Conservation (phyloP, 2,329 filamentous ascomycete genomes). For the Davidsoniella virescens region DNA sequence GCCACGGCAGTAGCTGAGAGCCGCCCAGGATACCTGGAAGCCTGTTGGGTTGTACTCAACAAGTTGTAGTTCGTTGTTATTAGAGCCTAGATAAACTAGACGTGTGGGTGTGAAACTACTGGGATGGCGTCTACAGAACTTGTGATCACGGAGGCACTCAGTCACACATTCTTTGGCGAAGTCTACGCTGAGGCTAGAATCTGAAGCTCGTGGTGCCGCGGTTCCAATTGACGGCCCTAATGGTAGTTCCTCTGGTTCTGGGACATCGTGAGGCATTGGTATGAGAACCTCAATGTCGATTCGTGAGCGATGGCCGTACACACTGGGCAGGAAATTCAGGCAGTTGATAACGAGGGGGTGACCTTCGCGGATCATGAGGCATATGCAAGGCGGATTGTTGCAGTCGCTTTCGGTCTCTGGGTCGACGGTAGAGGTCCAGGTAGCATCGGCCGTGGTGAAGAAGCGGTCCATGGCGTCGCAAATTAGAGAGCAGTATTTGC, state of each 20-base stretch:
- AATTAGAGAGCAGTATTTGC: slow-evolving; percentile 9
- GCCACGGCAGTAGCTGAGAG: slow-evolving; percentile 14
- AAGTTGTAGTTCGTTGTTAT: slow-evolving; percentile 5
- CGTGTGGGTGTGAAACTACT: slow-evolving; percentile 8
- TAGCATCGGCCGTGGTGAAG: neutral
- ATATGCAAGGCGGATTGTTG: slow-evolving; percentile 9
- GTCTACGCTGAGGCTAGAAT: slow-evolving; percentile 4
- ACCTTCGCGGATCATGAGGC: slow-evolving; percentile 11
- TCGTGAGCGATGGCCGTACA: slow-evolving; percentile 9
- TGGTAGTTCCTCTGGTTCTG: slow-evolving; percentile 6
- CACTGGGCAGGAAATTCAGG: slow-evolving; percentile 8
- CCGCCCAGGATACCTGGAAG: slow-evolving; percentile 11
- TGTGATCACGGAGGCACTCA: slow-evolving; percentile 9
- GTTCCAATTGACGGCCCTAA: slow-evolving; percentile 11
- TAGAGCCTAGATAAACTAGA: slow-evolving; percentile 8
- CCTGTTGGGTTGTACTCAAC: slow-evolving; percentile 8
- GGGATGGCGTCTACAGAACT: slow-evolving; percentile 8
- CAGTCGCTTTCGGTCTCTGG: slow-evolving; percentile 7
- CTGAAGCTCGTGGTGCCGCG: slow-evolving; percentile 10
- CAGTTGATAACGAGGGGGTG: slow-evolving; percentile 11
- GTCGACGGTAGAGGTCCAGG: slow-evolving; percentile 2
- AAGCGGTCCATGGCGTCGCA: slow-evolving; percentile 8
- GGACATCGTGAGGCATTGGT: slow-evolving; percentile 7
- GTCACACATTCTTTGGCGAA: slow-evolving; percentile 8
- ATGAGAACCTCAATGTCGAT: slow-evolving; percentile 11